Base-by-base conservation (phyloP, 768 basidiomycete genomes). In the Amanita rubescens region DNA sequence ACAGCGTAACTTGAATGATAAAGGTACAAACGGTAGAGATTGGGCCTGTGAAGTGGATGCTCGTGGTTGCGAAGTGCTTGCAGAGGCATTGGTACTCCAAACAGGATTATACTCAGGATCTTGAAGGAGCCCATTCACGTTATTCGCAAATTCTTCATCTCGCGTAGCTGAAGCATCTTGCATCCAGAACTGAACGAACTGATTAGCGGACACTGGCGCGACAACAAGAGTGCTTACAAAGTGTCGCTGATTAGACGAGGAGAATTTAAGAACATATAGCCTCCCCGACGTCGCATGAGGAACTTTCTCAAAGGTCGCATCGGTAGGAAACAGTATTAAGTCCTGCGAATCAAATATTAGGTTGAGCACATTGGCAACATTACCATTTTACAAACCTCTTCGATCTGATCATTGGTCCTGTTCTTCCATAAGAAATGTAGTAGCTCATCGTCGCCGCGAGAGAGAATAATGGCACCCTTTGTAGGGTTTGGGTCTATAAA, bases 211-310 rank as follows among this genome's bases (percentile, higher is more conserved):
- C 11, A 37, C 20, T 8, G n/a, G 24, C 43, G 10, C 15, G 10
- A 22, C 20, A 27, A 22, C 8, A 30, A 33, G 32, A 14, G 51
- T n/a, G 75, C 83, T 68, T 63, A 94, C 93, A 67, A 96, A 95
- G 67, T 94, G 88, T 57, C 83, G 81, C 63, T 91, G 88, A 65
- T 91, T 80, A 12, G 92, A 94, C 19, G 89, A 92, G 0, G 87
- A 84, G 72, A 96, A 95, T 69, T 89, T 91, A 66, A 95, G 84
- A 57, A 94, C 89, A 60, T 89, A 91, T 4, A 86, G 82, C 56
- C 91, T 75, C 5, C 87, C 90, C 30, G 73, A 73, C 9, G 62
- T 47, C 6, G 85, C 78, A 62, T 90, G 81, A 1, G 78, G 56
- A 9, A 94, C 86, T 67, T 84, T 86, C 59, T 76, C 75, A 63